Evolutionary conservation across 2,329 filamentous ascomycete species (phyloP).

Genomic region (Chaetomiaceae sp.): DNA sequence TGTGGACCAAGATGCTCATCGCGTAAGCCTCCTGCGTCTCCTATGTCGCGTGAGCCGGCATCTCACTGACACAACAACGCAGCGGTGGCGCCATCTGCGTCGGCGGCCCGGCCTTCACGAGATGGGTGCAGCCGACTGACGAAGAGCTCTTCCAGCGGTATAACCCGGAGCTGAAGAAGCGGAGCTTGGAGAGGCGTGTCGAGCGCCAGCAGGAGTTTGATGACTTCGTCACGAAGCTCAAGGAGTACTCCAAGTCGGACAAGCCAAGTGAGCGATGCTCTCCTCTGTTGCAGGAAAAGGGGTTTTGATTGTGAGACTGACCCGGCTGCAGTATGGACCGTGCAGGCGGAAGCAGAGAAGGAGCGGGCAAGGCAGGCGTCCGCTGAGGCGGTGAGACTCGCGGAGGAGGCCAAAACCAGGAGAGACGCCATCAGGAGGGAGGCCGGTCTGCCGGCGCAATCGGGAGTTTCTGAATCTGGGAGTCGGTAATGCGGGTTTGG

Average conservation of each 20-base stretch:
- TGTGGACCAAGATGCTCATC: constrained; percentile 63
- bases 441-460: constrained; percentile 37
- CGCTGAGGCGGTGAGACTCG: constrained; percentile 31
- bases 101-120: constrained; percentile 78
- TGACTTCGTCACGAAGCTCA: constrained; percentile 75
- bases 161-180: constrained; percentile 88
- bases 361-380: constrained; percentile 36
- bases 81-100: constrained; percentile 69
- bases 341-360: constrained; percentile 42
- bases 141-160: constrained; percentile 90
- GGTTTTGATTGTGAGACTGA: background rate
- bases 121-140: constrained; percentile 75
- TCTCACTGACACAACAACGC: constrained; percentile 15
- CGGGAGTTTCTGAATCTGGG: constrained; percentile 23
- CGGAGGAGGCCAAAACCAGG: constrained; percentile 38
- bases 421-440: constrained; percentile 46
- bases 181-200: constrained; percentile 71
- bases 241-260: constrained; percentile 83
- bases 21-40: constrained; percentile 46
- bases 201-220: constrained; percentile 81
- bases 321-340: constrained; percentile 40
- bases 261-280: constrained; percentile 68
- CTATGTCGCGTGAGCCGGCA: background rate
- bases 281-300: too few species aligned
- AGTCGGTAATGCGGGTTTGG: background rate